These are phyloP conservation scores for Fusarium sororula DNA, from an alignment of 2,329 filamentous ascomycete genomes.

Conservation along the genomic window DNA sequence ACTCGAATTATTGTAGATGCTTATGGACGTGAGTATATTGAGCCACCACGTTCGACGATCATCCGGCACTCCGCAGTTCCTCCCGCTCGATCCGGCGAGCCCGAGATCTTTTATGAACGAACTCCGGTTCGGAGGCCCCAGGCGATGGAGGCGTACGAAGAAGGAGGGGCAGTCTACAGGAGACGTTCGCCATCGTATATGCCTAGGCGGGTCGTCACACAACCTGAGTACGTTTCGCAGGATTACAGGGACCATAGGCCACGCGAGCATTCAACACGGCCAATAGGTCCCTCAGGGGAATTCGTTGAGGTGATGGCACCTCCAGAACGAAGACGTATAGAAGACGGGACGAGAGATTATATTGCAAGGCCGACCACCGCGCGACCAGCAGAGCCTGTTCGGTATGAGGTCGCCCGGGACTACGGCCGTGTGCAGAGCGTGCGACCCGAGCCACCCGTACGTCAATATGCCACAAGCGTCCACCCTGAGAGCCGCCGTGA, in stretches of 20 bases:
- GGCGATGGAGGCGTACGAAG: constrained; percentile 57
- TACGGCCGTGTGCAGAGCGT: constrained; percentile 58
- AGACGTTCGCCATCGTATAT: constrained; percentile 60
- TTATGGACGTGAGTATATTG: constrained; percentile 81
- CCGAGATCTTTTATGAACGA: constrained; percentile 73
- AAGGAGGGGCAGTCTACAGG: constrained; percentile 60
- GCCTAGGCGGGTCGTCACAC: constrained; percentile 68
- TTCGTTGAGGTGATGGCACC: constrained; percentile 59
- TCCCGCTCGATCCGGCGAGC: constrained; percentile 55
- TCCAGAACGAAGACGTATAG: constrained; percentile 53
- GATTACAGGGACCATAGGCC: constrained; percentile 64
- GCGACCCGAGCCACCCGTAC: constrained; percentile 48
- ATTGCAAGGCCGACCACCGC: constrained; percentile 65
- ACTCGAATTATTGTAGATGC: constrained; percentile 82
- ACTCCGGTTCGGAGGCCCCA: constrained; percentile 62
- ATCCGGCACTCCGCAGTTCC: constrained; percentile 64
- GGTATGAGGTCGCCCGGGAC: constrained; percentile 53
- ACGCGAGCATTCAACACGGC: constrained; percentile 66
- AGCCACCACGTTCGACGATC: constrained; percentile 58
- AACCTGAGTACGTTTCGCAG: constrained; percentile 66
- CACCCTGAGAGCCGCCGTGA: constrained; percentile 45
- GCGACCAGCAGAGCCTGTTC: constrained; percentile 59
- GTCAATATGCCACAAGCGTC: constrained; percentile 43
- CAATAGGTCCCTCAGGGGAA: constrained; percentile 53
- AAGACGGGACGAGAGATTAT: constrained; percentile 63